Conservation (phyloP, 805 yeast genomes). For the Schwanniomyces sp. region DNA sequence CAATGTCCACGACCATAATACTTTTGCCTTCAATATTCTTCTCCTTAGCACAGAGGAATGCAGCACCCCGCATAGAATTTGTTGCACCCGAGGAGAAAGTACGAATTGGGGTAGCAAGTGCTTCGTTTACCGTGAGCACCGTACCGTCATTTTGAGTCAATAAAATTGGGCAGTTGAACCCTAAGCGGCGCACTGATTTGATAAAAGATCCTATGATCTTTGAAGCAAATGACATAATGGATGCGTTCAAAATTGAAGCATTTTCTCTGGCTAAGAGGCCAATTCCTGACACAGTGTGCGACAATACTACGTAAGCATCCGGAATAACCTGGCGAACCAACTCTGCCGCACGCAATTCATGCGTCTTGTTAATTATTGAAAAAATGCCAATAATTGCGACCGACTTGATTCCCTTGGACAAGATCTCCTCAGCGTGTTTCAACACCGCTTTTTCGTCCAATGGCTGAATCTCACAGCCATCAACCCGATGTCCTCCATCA, state of each 20-base stretch:
- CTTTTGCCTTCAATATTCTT: constrained; percentile 3
- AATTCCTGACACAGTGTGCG: constrained; percentile 42
- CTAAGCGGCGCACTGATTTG: constrained; percentile 33
- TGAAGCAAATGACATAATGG: constrained; percentile 42
- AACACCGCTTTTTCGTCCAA: constrained; percentile 28
- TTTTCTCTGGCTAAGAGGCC: constrained; percentile 49
- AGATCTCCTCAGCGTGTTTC: constrained; percentile 29
- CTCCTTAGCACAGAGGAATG: constrained; percentile 32
- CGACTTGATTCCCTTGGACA: constrained; percentile 27
- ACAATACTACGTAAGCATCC: constrained; percentile 32
- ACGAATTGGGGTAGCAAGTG: constrained; percentile 40
- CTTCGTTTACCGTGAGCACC: constrained; percentile 39
- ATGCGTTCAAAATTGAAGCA: constrained; percentile 47
- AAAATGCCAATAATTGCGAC: constrained; percentile 44
- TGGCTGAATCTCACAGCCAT: constrained; percentile 36
- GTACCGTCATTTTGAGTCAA: constrained; percentile 53
- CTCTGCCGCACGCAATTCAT: constrained; percentile 34
- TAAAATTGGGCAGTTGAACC: constrained; percentile 37
- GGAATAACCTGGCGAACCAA: constrained; percentile 22
- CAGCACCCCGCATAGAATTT: constrained; percentile 49
- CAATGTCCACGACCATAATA: constrained; percentile 41
- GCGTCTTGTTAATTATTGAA: constrained; percentile 36
- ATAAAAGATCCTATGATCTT: constrained; percentile 37
- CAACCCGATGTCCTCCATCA: constrained; percentile 45
- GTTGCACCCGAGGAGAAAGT: constrained; percentile 53